Conservation (phyloP, 2,329 filamentous ascomycete genomes). For the Penicillium expansum region DNA sequence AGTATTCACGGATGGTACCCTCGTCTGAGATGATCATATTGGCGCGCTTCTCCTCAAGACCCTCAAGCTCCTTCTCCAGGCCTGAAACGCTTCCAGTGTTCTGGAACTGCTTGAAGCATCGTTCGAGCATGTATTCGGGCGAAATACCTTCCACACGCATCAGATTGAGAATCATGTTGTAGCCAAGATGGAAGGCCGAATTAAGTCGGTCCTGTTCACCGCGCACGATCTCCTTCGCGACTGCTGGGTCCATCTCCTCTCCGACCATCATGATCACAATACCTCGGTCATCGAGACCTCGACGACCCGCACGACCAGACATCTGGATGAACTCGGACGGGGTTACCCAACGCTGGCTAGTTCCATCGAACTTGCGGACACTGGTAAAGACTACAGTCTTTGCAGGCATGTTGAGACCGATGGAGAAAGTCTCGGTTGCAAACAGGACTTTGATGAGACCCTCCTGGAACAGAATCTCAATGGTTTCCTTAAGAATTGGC, state of each 20-base stretch:
- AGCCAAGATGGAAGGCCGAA: constrained; percentile 94
- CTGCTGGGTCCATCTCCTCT: constrained; percentile 89
- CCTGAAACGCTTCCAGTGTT: constrained; percentile 82
- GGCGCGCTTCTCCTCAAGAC: constrained; percentile 72
- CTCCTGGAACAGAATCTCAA: constrained; percentile 98
- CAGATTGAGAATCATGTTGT: constrained; percentile 98
- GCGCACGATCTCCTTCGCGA: constrained; percentile 92
- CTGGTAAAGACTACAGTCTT: constrained; percentile 99
- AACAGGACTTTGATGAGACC: constrained; percentile 97
- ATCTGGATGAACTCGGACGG: constrained; percentile 98
- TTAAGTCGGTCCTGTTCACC: constrained; percentile 96
- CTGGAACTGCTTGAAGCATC: constrained; percentile 97
- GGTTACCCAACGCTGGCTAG: constrained; percentile 75
- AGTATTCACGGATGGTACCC: constrained; percentile 87
- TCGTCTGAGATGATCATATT: constrained; percentile 80
- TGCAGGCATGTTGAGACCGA: constrained; percentile 97
- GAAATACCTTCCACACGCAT: constrained; percentile 99
- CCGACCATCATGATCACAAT: constrained; percentile 99
- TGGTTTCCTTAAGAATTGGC: constrained; percentile 95
- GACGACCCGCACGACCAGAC: constrained; percentile 93
- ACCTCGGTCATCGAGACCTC: constrained; percentile 94
- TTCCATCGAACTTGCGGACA: constrained; percentile 91
- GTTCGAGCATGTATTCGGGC: constrained; percentile 97
- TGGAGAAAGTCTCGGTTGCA: constrained; percentile 97
- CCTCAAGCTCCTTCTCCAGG: constrained; percentile 77